Evolutionary conservation across 257 asterid species (phyloP).

Genomic region (Paraleonurus japonicus): DNA sequence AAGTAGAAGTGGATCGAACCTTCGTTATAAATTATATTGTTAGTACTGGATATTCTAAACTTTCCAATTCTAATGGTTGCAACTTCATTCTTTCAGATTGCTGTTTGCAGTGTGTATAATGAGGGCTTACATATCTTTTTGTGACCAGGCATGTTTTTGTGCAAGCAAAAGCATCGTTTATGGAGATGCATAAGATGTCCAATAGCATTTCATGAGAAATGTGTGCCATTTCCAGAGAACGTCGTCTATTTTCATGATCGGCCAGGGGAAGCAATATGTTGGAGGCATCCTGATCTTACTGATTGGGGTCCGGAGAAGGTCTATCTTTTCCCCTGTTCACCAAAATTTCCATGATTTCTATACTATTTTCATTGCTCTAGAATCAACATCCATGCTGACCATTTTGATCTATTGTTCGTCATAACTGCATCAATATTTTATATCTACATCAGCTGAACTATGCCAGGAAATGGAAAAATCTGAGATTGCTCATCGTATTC

Average conservation of each 20-base stretch:
- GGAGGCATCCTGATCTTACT: slow-evolving; percentile 59
- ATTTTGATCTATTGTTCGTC: not conserved
- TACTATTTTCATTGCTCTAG: not conserved
- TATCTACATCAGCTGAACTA: not conserved
- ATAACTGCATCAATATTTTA: not conserved
- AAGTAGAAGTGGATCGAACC: slow-evolving; percentile 10
- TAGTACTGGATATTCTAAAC: slow-evolving; percentile 10
- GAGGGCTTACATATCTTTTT: slow-evolving; percentile 24
- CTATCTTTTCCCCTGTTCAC: slow-evolving; percentile 37
- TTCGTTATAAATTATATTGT: not conserved
- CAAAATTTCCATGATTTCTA: slow-evolving; percentile 16
- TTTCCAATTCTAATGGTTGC: slow-evolving; percentile 6
- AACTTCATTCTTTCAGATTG: slow-evolving; percentile 9
- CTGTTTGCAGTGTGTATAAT: slow-evolving; percentile 12
- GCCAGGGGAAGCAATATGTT: slow-evolving; percentile 78
- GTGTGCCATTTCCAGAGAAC: slow-evolving; percentile 79
- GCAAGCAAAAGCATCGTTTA: slow-evolving; percentile 64
- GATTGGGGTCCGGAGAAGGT: slow-evolving; percentile 76
- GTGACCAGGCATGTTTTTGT: slow-evolving; percentile 72
- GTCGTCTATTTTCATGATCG: slow-evolving; percentile 53
- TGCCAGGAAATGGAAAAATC: too few species aligned
- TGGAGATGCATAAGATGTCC: slow-evolving; percentile 80
- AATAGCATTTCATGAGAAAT: slow-evolving; percentile 70
- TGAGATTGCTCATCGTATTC: too few species aligned
- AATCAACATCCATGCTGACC: not conserved